Base-by-base conservation (phyloP, 2,329 filamentous ascomycete genomes). In the Grosmannia clavigera region DNA sequence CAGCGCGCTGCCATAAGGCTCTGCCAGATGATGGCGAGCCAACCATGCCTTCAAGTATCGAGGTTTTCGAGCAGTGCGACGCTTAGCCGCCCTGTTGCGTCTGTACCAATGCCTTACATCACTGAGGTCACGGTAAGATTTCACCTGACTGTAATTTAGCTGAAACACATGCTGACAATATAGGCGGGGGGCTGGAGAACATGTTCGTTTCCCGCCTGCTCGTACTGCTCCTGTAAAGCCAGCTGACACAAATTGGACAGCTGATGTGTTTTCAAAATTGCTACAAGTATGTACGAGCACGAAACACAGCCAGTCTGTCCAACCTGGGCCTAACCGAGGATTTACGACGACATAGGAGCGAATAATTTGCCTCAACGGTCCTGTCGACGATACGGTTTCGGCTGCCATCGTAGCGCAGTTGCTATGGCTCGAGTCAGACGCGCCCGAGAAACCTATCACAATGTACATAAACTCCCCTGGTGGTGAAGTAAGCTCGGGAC, bases 381-480 rank as follows among this genome's bases (percentile, higher is more conserved):
- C 88, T 69, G 91, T 97, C 61, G 88, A 97, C 75, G 90, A 96
- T 70, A 86, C 83, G 51, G 84, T 94, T 66, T 95, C 91, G 46
- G 92, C 94, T n/a, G 89, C 88, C 51, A 90, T 97, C 64, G 92
- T 97, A 33, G 90, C 94, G 1, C 95, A 99, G 72, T 84, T 99
- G 27, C 87, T 99, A 64, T 99, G 92, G 82, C 90, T 99, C 72
- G 95, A 99, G 79, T 94, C 92, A 68, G 94, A 99, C 70, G 90
- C 90, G 69, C 92, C 92, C 3, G 85, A 95, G 60, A 96, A 96
- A 72, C 88, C 91, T 14, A 97, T 99, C 65, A 94, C 89, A 58
- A 88, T 99, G 72, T 99, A 99, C 74, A 99, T 99, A 73, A 96
- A 99, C 76, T 95, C 90, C 0, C 92, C 92, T 0, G 94, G 94